These are phyloP conservation scores for Capsicum baccatum DNA, from an alignment of 257 asterid genomes.

Conservation along the genomic window DNA sequence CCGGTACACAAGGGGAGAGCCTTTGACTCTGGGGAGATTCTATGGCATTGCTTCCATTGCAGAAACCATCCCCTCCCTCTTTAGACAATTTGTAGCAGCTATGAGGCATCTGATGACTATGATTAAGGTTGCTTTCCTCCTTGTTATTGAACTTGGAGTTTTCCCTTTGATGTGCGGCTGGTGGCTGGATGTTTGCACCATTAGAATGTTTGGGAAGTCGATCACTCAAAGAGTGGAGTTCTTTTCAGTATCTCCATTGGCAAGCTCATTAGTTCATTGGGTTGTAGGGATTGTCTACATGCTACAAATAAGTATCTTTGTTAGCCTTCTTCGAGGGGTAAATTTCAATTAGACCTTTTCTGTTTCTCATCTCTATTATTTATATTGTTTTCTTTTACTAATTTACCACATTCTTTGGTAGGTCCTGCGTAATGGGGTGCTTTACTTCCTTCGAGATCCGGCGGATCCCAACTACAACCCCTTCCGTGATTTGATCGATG, in stretches of 20 bases:
- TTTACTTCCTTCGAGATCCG: slow-evolving; percentile 96
- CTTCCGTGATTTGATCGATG: slow-evolving; percentile 96
- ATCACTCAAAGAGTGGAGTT: slow-evolving; percentile 92
- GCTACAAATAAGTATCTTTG: slow-evolving; percentile 98
- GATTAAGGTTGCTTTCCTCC: slow-evolving; percentile 97
- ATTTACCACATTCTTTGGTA: slow-evolving; percentile 39
- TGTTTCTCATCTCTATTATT: slow-evolving; percentile 1
- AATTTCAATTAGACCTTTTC: slow-evolving; percentile 16
- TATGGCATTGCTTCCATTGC: slow-evolving; percentile 92
- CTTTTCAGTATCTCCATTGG: slow-evolving; percentile 91
- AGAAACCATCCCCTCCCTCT: slow-evolving; percentile 89
- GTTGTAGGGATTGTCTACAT: slow-evolving; percentile 96
- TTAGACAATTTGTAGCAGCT: slow-evolving; percentile 93
- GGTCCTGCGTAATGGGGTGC: slow-evolving; percentile 97
- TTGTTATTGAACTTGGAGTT: slow-evolving; percentile 97
- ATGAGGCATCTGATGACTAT: slow-evolving; percentile 97
- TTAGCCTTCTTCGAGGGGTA: slow-evolving; percentile 99
- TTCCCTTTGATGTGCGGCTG: slow-evolving; percentile 99
- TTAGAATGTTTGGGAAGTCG: slow-evolving; percentile 93
- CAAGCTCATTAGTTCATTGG: slow-evolving; percentile 99
- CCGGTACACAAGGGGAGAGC: slow-evolving; percentile 93
- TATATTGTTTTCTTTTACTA: slow-evolving; percentile 4
- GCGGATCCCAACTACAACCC: slow-evolving; percentile 99
- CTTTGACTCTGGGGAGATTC: slow-evolving; percentile 92
- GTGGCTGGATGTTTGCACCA: slow-evolving; percentile 99